Evolutionary conservation across 2,329 filamentous ascomycete genomes (phyloP).

Genomic region (Dactylellina cionopaga): DNA sequence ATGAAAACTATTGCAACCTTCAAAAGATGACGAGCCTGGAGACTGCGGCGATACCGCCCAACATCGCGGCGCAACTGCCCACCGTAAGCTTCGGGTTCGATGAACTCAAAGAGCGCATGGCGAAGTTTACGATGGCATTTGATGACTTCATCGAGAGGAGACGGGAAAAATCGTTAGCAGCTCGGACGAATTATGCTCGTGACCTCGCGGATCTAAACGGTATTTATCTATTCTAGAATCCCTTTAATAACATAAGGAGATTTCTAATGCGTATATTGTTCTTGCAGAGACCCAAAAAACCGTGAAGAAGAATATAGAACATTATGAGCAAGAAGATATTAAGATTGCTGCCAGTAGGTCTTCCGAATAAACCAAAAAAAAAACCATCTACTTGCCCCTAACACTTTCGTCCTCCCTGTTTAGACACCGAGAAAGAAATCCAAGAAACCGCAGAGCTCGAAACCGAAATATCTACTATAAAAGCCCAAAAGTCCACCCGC

Average conservation of each 20-base stretch:
- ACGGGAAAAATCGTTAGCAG: slow-evolving; percentile 86
- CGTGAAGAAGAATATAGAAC: slow-evolving; percentile 55
- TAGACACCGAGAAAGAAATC: slow-evolving; percentile 58
- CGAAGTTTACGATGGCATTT: slow-evolving; percentile 87
- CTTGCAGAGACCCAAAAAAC: slow-evolving; percentile 53
- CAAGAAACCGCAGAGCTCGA: slow-evolving; percentile 82
- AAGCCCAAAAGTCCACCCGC: slow-evolving; percentile 71
- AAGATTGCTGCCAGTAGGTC: slow-evolving; percentile 53
- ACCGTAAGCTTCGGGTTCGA: slow-evolving; percentile 96
- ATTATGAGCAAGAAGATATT: slow-evolving; percentile 54
- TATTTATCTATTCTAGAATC: slow-evolving; percentile 60
- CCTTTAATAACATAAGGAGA: slow-evolving; percentile 6
- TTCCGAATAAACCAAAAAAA: not conserved
- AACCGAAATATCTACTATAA: slow-evolving; percentile 69
- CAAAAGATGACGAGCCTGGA: slow-evolving; percentile 43
- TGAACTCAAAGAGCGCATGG: slow-evolving; percentile 93
- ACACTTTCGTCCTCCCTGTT: not conserved
- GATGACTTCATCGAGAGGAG: slow-evolving; percentile 94
- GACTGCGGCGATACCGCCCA: slow-evolving; percentile 46
- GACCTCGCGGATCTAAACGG: slow-evolving; percentile 90
- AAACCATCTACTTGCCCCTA: not conserved
- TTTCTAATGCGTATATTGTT: not conserved
- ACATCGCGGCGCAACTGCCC: slow-evolving; percentile 79
- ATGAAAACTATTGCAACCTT: not conserved
- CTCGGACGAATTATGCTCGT: slow-evolving; percentile 92